Evolutionary conservation across 208 protist species (phyloP), one percentile per base, ranked within the genome.

Genomic region (Blechomonas ayalai): DNA sequence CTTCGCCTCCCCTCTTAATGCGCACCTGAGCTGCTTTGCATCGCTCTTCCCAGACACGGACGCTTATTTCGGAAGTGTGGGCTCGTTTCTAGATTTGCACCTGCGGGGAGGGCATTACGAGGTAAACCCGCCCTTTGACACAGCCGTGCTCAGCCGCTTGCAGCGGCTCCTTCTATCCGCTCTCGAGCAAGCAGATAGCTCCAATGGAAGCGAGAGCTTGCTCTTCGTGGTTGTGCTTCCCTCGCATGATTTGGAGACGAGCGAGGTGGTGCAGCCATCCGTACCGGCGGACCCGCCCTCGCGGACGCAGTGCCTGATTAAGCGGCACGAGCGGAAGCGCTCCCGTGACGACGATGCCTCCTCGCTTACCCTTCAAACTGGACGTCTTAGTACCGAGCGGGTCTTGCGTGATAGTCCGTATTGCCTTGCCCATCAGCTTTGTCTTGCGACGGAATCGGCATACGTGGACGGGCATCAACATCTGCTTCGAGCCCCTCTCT

Each of bases 1-100:
- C 12, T 96, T 96, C 52, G 89, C 83, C 10, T 90, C 77, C 2
- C 89, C 89, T 20, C 39, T 94, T 16, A 95, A 95, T 47, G 66
- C 67, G 37, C 74, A 86, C 31, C 73, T 90, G 39, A 54, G 55
- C 2, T 53, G 49, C 32, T 96, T 75, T 51, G 78, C 72, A 43
- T 90, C 78, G 29, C 52, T 86, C 0, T 96, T 96, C 37, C 68
- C 79, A 0, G 89, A 96, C 50, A 87, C 70, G 3, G 89, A 96
- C 53, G 32, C 22, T 1, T 65, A 46, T 24, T 96, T 94, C 58
- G 82, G 82, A n/a, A 76, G 58, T 29, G 22, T 67, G 13, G 89
- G 89, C 28, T 75, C 73, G 15, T 93, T 94, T 61, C 92, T 96
- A 52, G 76, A 92, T 43, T 27, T 90, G n/a, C n/a, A 56, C 19